Base-by-base conservation (phyloP, 1,139 yeast species). In the Debaryomyces sp. region DNA sequence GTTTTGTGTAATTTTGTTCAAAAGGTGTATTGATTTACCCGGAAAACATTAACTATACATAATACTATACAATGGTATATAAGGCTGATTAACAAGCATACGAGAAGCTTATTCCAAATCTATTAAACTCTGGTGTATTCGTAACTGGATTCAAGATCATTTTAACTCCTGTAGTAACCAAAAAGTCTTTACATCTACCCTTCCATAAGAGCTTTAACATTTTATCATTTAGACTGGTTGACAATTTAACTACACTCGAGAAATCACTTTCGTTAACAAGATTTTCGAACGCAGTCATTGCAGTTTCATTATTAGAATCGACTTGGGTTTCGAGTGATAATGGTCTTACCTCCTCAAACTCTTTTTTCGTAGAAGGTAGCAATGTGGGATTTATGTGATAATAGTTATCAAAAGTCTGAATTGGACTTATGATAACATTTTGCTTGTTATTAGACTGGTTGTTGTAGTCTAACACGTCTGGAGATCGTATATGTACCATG, bases 191-290 rank as follows among this genome's bases (percentile, higher is more conserved):
- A 59, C 82, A 81, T 54, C 89, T 78, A 0, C 98, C 97, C 61
- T 89, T 97, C 97, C 98, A 94, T 34, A 89, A 68, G 5, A 91
- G 48, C 50, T 82, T 84, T 7, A 89, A 59, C 50, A 81, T 76
- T 54, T 76, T 78, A 50, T 85, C 87, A 44, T 81, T 82, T 22
- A 89, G 58, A 44, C 92, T 85, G 0, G 96, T 82, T 47, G 94
- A 81, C 2, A 87, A 69, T 63, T 90, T 92, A 56, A 91, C 66
- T 10, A 90, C 96, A 51, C 89, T 85, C 0, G 86, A 75, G 57
- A 85, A 85, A 44, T 81, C 77, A 42, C 85, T 77, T 45, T 75
- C 77, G 43, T 76, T 75, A 18, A 82, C 81, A 18, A 78, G 64
- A 48, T 72, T 73, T 49, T 80, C 81, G 55, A 84, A 84, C 9